phyloP scores from a whole-genome alignment of 2,329 filamentous ascomycete species.

The Incumbomyces lentus region DNA sequence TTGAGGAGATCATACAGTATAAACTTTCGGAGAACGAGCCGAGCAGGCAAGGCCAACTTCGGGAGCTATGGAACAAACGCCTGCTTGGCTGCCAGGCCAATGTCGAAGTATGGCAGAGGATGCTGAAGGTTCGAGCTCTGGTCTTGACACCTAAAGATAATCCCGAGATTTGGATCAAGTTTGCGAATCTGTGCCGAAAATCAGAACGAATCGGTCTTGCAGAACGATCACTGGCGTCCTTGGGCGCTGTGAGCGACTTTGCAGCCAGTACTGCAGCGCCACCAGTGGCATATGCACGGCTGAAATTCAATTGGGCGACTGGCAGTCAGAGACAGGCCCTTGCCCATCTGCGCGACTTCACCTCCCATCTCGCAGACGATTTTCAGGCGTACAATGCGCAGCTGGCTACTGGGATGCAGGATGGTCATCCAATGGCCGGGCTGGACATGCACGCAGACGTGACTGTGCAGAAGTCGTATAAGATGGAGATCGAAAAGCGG shows the following conservation, averaged over 20 bases:
- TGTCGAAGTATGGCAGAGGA: slow-evolving; percentile 95
- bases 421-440: slow-evolving; percentile 10
- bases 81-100: slow-evolving; percentile 92
- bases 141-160: slow-evolving; percentile 89
- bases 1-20: slow-evolving; percentile 96
- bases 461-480: slow-evolving; percentile 28
- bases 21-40: slow-evolving; percentile 75
- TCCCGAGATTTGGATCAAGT: slow-evolving; percentile 99
- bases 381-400: slow-evolving; percentile 37
- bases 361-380: slow-evolving; percentile 49
- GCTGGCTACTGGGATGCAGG: slow-evolving; percentile 35
- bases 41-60: slow-evolving; percentile 82
- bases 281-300: slow-evolving; percentile 86
- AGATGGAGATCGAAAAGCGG: slow-evolving; percentile 45
- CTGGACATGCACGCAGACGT: slow-evolving; percentile 31
- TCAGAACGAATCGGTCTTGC: slow-evolving; percentile 88
- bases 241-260: slow-evolving; percentile 53
- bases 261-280: slow-evolving; percentile 39
- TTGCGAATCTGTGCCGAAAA: slow-evolving; percentile 94
- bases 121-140: slow-evolving; percentile 86
- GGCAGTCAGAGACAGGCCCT: slow-evolving; percentile 56
- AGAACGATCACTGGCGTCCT: slow-evolving; percentile 83
- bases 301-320: slow-evolving; percentile 93
- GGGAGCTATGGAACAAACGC: slow-evolving; percentile 88
- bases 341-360: slow-evolving; percentile 52